Percentiles rank a stretch among this genome's conserved stretches.
Evolutionary conservation across 2,329 filamentous ascomycete species (phyloP).

Genomic region (Penicillium griseofulvum): DNA sequence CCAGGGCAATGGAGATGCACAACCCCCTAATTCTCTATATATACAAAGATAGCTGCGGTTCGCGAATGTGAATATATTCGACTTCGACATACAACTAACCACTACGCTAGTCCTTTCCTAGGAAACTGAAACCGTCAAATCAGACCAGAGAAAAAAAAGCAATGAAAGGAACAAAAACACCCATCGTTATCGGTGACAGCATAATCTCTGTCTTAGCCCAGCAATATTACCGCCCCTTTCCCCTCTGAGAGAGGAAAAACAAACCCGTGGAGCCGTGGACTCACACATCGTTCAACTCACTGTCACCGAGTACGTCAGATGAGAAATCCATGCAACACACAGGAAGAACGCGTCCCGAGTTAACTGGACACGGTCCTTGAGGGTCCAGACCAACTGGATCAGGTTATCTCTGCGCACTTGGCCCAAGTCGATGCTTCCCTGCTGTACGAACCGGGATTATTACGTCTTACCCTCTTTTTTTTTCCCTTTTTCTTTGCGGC

Average conservation of each 20-base stretch:
- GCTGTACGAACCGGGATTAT: conserved; percentile 1
- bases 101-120: neutral
- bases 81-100: neutral
- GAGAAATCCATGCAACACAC: conserved; percentile 11
- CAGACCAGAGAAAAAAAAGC: neutral
- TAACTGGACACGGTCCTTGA: conserved; percentile 13
- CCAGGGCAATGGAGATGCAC: conserved; percentile 1
- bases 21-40: conserved; percentile 15
- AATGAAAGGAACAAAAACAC: conserved; percentile 1
- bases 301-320: neutral
- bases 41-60: conserved; percentile 11
- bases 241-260: neutral
- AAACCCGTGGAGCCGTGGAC: neutral
- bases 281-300: neutral
- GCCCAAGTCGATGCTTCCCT: conserved; percentile 8
- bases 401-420: conserved; percentile 4
- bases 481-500: neutral
- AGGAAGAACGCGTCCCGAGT: neutral
- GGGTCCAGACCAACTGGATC: conserved; percentile 21
- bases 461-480: neutral
- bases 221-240: neutral
- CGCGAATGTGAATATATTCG: neutral
- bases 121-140: neutral
- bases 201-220: conserved; percentile 15
- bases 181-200: conserved; percentile 26